phyloP scores from a whole-genome alignment of 768 basidiomycete genomes.

The Pleurotus giganteus region DNA sequence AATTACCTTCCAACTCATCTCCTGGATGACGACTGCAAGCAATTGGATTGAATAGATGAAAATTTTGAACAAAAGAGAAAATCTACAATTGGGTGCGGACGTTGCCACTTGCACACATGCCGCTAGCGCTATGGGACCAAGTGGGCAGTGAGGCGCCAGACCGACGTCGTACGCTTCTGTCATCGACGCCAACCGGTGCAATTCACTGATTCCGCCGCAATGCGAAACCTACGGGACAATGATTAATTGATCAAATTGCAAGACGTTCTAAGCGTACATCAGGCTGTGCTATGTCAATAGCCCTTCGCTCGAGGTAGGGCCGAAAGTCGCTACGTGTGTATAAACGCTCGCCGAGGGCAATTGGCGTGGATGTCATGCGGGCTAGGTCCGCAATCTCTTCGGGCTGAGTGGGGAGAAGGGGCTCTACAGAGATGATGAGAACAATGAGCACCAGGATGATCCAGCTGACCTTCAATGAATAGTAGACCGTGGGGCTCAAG shows the following conservation, averaged over 20 bases:
- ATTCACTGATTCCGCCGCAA: constrained; percentile 60
- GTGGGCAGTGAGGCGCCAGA: constrained; percentile 69
- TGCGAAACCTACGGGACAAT: constrained; percentile 45
- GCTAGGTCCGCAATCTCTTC: constrained; percentile 62
- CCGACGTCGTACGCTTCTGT: constrained; percentile 72
- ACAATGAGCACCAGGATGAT: not conserved
- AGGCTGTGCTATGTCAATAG: constrained; percentile 68
- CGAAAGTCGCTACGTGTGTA: constrained; percentile 62
- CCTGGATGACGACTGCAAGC: constrained; percentile 52
- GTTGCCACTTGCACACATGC: constrained; percentile 66
- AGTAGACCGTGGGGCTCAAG: constrained; percentile 59
- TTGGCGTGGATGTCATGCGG: constrained; percentile 53
- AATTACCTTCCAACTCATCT: constrained; percentile 60
- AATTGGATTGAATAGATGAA: not conserved
- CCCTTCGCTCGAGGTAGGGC: constrained; percentile 61
- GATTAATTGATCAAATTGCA: not conserved
- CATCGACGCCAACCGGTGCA: constrained; percentile 54
- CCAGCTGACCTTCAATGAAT: constrained; percentile 56
- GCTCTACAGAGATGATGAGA: not conserved
- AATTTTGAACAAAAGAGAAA: constrained; percentile 5
- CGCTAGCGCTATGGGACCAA: constrained; percentile 70
- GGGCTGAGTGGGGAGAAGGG: constrained; percentile 31
- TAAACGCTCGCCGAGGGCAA: constrained; percentile 61
- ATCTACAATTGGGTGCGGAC: constrained; percentile 57
- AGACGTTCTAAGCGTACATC: constrained; percentile 37